A percentile compares a stretch with the other conserved stretches of the same genome.
These are phyloP conservation scores for Leishmania tropica DNA, from an alignment of 208 protist genomes.

Conservation along the genomic window DNA sequence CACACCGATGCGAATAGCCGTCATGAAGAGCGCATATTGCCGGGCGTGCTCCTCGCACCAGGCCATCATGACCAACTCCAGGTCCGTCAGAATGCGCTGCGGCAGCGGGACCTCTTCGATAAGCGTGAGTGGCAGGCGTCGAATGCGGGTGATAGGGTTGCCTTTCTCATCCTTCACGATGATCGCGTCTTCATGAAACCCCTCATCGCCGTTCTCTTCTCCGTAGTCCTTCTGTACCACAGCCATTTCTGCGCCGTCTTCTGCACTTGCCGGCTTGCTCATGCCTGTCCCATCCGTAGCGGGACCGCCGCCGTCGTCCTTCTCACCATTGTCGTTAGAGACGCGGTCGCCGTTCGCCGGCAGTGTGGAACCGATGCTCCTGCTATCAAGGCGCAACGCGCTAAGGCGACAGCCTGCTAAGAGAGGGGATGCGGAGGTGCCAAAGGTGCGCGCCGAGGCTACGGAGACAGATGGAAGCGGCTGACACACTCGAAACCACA, in stretches of 20 bases:
- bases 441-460: slow-evolving; percentile 4
- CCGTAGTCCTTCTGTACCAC: slow-evolving; percentile 29
- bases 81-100: slow-evolving; percentile 71
- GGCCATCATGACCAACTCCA: slow-evolving; percentile 89
- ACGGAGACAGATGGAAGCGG: background rate
- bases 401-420: slow-evolving; percentile 1
- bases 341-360: background rate
- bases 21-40: slow-evolving; percentile 77
- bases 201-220: slow-evolving; percentile 30
- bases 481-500: slow-evolving; percentile 4
- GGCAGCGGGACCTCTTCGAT: slow-evolving; percentile 85
- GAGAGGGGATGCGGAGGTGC: slow-evolving; percentile 4
- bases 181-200: slow-evolving; percentile 61
- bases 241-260: slow-evolving; percentile 10
- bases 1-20: slow-evolving; percentile 55
- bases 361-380: background rate
- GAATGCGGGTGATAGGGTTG: slow-evolving; percentile 70
- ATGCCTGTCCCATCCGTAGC: background rate
- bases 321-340: background rate
- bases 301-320: background rate
- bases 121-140: slow-evolving; percentile 73
- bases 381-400: slow-evolving; percentile 3
- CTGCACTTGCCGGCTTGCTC: background rate
- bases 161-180: slow-evolving; percentile 67
- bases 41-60: slow-evolving; percentile 90